Percentiles rank a stretch among this genome's conserved stretches.
Evolutionary conservation across 192 early-diverging fungal species (phyloP).

Genomic region (Entomortierella lignicola): DNA sequence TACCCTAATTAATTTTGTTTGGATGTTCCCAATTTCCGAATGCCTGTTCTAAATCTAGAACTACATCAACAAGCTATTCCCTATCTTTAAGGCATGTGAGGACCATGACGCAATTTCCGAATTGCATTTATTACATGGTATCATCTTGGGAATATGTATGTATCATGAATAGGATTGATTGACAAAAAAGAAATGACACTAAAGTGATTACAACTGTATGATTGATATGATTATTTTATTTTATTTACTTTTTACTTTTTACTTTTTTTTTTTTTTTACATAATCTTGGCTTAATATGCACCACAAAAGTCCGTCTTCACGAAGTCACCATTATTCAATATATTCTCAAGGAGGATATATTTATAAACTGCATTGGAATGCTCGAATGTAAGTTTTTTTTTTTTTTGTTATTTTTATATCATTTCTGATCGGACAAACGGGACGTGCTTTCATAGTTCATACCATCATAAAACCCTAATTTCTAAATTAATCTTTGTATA

Average conservation of each 20-base stretch:
- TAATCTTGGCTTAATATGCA: not conserved
- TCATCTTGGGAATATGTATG: conserved; percentile 79
- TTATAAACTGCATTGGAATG: conserved; percentile 78
- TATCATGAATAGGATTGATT: not conserved
- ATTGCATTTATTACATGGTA: conserved; percentile 76
- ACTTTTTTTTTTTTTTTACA: not conserved
- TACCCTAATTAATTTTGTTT: not conserved
- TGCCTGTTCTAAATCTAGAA: conserved; percentile 51
- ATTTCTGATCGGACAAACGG: not conserved
- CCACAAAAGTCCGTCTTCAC: conserved; percentile 74
- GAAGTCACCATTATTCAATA: conserved; percentile 77
- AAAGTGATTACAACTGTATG: not conserved
- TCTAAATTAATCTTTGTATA: no score
- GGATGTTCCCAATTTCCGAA: not conserved
- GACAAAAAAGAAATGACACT: not conserved
- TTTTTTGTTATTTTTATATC: not conserved
- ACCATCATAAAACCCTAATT: no score
- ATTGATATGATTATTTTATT: no score
- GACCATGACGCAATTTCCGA: conserved; percentile 79
- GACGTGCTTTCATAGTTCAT: not conserved
- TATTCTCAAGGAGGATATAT: conserved; percentile 80
- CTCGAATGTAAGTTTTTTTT: conserved; percentile 77
- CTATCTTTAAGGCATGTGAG: conserved; percentile 79
- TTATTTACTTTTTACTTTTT: not conserved
- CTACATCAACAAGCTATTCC: conserved; percentile 76